Percentiles rank a stretch among this genome's conserved stretches.
These are phyloP conservation scores for Myriosclerotinia duriaeana DNA, from an alignment of 2,329 filamentous ascomycete genomes.

Conservation along the genomic window DNA sequence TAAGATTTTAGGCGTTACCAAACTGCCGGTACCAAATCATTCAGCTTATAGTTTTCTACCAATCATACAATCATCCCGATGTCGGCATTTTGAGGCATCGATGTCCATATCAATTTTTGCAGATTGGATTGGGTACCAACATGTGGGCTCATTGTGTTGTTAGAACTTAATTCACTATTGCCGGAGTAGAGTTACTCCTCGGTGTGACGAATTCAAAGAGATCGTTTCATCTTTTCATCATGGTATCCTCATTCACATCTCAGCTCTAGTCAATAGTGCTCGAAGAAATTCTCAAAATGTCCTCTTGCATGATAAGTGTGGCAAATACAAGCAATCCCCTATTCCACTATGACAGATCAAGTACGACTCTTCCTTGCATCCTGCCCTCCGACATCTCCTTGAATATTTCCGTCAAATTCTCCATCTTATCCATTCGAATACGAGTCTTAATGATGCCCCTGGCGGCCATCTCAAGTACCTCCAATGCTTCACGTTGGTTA, in stretches of 20 bases:
- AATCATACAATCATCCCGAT: neutral
- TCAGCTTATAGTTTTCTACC: conserved; percentile 19
- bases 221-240: conserved; percentile 17
- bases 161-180: conserved; percentile 1
- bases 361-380: conserved; percentile 49
- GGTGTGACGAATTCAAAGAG: conserved; percentile 3
- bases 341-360: conserved; percentile 43
- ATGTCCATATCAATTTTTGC: conserved; percentile 1
- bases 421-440: conserved; percentile 49
- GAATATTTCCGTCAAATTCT: conserved; percentile 48
- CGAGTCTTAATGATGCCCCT: conserved; percentile 49
- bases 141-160: neutral
- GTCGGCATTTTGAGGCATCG: neutral
- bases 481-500: conserved; percentile 51
- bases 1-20: conserved; percentile 18
- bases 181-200: conserved; percentile 11
- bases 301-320: conserved; percentile 11
- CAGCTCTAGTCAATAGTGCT: conserved; percentile 17
- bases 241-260: conserved; percentile 12
- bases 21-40: conserved; percentile 21
- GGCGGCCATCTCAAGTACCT: conserved; percentile 49
- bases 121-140: conserved; percentile 11
- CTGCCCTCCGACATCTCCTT: conserved; percentile 47
- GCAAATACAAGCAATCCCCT: conserved; percentile 10
- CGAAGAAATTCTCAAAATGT: neutral